These are phyloP conservation scores for Saccharum officinarum DNA, from an alignment of 176 grass and related monocot genomes.

Conservation along the genomic window DNA sequence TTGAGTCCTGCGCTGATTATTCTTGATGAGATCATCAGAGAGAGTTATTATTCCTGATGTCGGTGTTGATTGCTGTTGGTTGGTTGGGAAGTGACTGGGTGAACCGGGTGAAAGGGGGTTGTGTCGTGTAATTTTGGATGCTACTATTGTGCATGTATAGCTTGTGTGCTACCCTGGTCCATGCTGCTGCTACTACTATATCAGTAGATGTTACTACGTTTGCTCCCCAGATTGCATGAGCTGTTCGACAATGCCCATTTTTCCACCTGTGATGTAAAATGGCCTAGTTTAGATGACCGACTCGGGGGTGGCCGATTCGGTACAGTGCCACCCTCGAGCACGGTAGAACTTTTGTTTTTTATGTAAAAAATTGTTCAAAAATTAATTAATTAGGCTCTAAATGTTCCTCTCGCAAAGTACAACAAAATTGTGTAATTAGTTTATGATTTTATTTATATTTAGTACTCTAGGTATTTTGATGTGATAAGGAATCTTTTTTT, in stretches of 20 bases:
- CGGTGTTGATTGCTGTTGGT: slow-evolving; percentile 39
- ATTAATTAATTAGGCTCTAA: no score
- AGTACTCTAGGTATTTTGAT: no score
- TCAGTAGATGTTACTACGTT: slow-evolving; percentile 37
- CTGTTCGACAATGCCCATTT: background rate
- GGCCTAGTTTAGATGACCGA: no score
- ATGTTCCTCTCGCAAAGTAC: no score
- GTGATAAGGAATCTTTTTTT: no score
- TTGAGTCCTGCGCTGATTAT: slow-evolving; percentile 34
- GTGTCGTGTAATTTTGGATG: slow-evolving; percentile 43
- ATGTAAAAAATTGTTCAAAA: no score
- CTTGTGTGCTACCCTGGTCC: slow-evolving; percentile 36
- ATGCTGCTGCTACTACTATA: background rate
- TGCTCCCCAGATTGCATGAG: background rate
- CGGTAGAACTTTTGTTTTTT: no score
- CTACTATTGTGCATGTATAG: slow-evolving; percentile 59
- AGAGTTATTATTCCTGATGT: slow-evolving; percentile 22
- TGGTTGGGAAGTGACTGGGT: slow-evolving; percentile 34
- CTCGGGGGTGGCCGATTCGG: no score
- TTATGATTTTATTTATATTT: no score
- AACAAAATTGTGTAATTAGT: no score
- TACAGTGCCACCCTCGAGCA: no score
- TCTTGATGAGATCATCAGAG: background rate
- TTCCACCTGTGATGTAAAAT: background rate
- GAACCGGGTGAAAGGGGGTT: background rate